These are phyloP conservation scores for Amaranthus cruentus DNA, from an alignment of 148 eudicot species.

Conservation along the genomic window DNA sequence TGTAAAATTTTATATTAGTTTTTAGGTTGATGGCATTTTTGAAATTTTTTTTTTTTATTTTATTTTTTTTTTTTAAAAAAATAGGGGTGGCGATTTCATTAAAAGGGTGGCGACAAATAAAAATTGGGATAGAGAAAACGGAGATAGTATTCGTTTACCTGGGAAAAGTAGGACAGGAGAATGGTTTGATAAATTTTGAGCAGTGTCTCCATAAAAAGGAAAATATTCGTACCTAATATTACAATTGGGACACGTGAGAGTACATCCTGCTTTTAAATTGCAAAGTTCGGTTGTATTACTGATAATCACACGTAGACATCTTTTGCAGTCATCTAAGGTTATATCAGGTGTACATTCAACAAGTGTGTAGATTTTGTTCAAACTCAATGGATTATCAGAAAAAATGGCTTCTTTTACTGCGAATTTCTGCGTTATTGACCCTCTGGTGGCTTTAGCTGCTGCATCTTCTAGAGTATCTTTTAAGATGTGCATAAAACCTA, in stretches of 20 bases:
- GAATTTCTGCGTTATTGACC: conserved; percentile 13
- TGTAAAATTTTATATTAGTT: too few relatives aligned
- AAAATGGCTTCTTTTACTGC: conserved; percentile 21
- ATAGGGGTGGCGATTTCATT: too few relatives aligned
- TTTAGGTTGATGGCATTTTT: too few relatives aligned
- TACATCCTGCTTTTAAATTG: conserved; percentile 29
- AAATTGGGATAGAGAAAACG: too few relatives aligned
- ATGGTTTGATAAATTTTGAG: not conserved
- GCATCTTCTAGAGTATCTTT: conserved; percentile 15
- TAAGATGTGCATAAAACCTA: conserved; percentile 21
- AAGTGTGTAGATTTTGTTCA: conserved; percentile 23
- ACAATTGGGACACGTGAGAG: conserved; percentile 30
- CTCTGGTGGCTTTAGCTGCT: conserved; percentile 21
- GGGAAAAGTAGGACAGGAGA: not conserved
- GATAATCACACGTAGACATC: conserved; percentile 18
- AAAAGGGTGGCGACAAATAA: too few relatives aligned
- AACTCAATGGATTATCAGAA: conserved; percentile 12
- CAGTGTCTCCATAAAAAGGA: conserved; percentile 23
- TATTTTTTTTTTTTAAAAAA: too few relatives aligned
- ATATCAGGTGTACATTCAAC: conserved; percentile 29
- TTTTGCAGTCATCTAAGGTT: conserved; percentile 19
- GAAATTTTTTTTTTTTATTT: too few relatives aligned
- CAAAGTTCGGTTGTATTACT: conserved; percentile 27
- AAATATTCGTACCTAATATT: conserved; percentile 23
- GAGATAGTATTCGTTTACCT: conserved; percentile 6